phyloP scores from a whole-genome alignment of 352 stramenopile species.

The Globisporangium paddicum region DNA sequence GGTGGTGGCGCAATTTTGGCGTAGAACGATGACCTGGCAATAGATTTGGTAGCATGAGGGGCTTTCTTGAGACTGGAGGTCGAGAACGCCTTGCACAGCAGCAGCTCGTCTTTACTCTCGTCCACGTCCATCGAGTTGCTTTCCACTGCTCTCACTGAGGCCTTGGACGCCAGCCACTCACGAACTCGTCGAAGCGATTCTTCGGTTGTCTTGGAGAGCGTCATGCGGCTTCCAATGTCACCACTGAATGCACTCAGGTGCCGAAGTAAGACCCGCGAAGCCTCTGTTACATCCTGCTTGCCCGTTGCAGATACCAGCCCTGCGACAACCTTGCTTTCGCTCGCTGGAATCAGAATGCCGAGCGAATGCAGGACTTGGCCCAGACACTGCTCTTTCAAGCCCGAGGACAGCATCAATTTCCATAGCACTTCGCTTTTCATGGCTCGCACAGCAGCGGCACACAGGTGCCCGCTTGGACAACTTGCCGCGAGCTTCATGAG shows the following conservation, averaged over 20 bases:
- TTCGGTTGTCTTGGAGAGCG: slow-evolving; percentile 3
- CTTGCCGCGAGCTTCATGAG: slow-evolving; percentile 55
- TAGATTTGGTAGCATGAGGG: slow-evolving; percentile 8
- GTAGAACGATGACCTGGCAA: slow-evolving; percentile 4
- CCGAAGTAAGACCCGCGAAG: background rate
- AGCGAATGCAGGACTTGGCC: slow-evolving; percentile 27
- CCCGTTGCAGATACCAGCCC: slow-evolving; percentile 23
- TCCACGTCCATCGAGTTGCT: slow-evolving; percentile 12
- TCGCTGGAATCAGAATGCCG: slow-evolving; percentile 26
- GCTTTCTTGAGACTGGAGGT: slow-evolving; percentile 9
- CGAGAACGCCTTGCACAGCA: slow-evolving; percentile 40
- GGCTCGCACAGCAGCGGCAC: slow-evolving; percentile 40
- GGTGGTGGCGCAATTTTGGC: background rate
- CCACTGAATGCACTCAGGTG: slow-evolving; percentile 8
- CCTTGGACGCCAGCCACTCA: slow-evolving; percentile 25
- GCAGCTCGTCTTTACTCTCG: slow-evolving; percentile 25
- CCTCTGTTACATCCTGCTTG: background rate
- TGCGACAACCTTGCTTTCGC: slow-evolving; percentile 36
- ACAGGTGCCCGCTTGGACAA: slow-evolving; percentile 37
- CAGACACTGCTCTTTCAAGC: slow-evolving; percentile 36
- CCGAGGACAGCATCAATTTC: slow-evolving; percentile 48
- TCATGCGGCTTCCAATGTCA: slow-evolving; percentile 10
- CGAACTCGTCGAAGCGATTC: slow-evolving; percentile 22
- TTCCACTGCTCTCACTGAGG: slow-evolving; percentile 5
- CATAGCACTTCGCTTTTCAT: slow-evolving; percentile 57